Base-by-base conservation (phyloP, 1,284 basidiomycete genomes). In the Apiotrichum laibachii region DNA sequence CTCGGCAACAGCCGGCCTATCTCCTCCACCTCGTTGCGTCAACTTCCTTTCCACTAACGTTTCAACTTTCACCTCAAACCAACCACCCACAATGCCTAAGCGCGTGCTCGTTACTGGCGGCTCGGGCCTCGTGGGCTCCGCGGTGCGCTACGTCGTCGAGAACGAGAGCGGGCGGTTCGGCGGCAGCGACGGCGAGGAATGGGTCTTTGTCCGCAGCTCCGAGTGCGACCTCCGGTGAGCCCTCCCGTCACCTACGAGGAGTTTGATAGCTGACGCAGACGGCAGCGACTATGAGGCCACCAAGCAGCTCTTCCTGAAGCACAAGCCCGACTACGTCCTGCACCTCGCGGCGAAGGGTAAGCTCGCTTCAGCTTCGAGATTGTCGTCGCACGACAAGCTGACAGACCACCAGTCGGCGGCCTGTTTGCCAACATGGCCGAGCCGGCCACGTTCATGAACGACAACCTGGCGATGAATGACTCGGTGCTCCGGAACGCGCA, bases 391-490 rank as follows among this genome's bases (percentile, higher is more conserved):
- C 26, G 15, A 18, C 13, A 2, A 7, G 33, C 39, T 51, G 37
- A 39, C 56, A 7, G 3, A 7, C 26, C 40, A 5, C 5, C 71
- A 89, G 91, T 94, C 56, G 91, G 92, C 12, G 92, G 92, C 13
- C 79, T 94, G 34, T 94, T 92, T 81, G 88, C 85, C 68, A 94
- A 94, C 80, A 92, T 93, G 88, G 87, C 88, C 70, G 85, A 86
- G 79, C 93, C 94, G 86, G 82, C 88, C 56, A 89, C 88, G 22
- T 92, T 94, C 82, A 82, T 93, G 26, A 86, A 90, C 42, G 91
- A 94, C 70, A 95, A 94, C 77, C 83, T 88, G 67, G 82, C 90
- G 60, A 94, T 95, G 80, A 95, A 95, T 78, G 90, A 93, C 73
- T 90, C 92, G 72, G 85, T 95, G 48, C 82, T 94, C 33, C 85